phyloP scores from a whole-genome alignment of 2,329 filamentous ascomycete genomes.

The Penicillium palitans region DNA sequence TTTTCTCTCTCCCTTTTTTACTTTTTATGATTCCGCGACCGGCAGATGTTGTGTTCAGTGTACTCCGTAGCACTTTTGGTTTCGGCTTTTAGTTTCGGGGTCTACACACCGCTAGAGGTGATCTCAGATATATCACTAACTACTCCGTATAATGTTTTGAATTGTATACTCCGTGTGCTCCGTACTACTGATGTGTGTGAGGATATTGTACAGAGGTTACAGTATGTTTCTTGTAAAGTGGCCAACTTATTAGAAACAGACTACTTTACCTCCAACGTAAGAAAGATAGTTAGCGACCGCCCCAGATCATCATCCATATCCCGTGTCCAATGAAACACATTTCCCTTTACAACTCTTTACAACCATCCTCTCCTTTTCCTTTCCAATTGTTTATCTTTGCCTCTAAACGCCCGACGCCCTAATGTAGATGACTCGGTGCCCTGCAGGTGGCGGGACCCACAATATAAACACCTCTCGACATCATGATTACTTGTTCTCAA shows the following conservation, averaged over 20 bases:
- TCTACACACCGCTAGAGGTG: constrained; percentile 14
- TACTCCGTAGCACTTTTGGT: background rate
- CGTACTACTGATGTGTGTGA: background rate
- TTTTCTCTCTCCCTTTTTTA: background rate
- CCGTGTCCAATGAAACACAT: background rate
- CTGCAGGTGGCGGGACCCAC: constrained; percentile 26
- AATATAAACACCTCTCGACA: constrained; percentile 24
- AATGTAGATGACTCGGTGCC: constrained; percentile 4
- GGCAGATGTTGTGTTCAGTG: background rate
- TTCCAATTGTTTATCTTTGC: background rate
- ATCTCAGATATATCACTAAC: constrained; percentile 3
- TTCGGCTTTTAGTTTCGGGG: background rate
- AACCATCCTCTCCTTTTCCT: background rate
- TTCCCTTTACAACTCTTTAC: background rate
- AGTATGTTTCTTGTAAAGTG: background rate
- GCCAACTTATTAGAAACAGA: constrained; percentile 4
- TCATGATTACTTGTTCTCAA: constrained; percentile 14
- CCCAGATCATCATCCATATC: constrained; percentile 6
- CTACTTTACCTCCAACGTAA: background rate
- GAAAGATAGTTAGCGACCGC: background rate
- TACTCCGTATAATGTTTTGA: background rate
- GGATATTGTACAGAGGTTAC: background rate
- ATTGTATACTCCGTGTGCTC: background rate
- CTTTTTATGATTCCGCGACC: background rate
- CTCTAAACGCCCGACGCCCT: constrained; percentile 1